Conservation (phyloP, 108 stramenopile genomes). For the Seminavis robusta region DNA sequence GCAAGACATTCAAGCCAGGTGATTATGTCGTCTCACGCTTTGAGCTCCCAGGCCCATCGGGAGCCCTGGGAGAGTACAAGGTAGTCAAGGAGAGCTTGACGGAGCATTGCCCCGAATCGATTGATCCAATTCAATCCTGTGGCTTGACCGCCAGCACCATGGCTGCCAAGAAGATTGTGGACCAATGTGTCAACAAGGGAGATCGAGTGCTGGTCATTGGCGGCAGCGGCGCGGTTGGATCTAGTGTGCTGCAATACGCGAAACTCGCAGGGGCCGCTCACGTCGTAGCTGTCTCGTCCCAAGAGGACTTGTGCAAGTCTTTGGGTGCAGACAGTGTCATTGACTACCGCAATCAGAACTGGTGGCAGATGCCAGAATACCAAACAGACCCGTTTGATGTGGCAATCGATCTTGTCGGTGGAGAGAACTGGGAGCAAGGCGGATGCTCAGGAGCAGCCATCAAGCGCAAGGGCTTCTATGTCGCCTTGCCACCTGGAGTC, state of each 20-base stretch:
- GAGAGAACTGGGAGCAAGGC: constrained; percentile 33
- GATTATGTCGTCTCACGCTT: constrained; percentile 21
- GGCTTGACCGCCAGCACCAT: constrained; percentile 20
- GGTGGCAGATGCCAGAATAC: no score
- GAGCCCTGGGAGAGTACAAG: constrained; percentile 44
- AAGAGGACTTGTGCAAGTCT: constrained; percentile 23
- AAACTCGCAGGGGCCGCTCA: constrained; percentile 29
- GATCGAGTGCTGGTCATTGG: constrained; percentile 50
- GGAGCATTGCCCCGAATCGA: constrained; percentile 16
- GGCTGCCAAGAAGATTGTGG: constrained; percentile 14
- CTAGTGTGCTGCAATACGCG: constrained; percentile 30
- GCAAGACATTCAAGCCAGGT: constrained; percentile 1
- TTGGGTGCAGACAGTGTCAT: constrained; percentile 49
- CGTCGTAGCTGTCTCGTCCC: constrained; percentile 33
- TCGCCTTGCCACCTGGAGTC: no score
- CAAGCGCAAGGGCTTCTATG: no score
- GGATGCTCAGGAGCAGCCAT: no score
- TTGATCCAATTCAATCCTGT: constrained; percentile 10
- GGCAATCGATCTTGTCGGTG: constrained; percentile 46
- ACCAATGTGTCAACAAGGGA: constrained; percentile 23
- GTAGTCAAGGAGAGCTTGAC: constrained; percentile 22
- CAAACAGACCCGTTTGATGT: constrained; percentile 40
- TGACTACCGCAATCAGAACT: constrained; percentile 41
- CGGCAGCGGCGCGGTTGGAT: constrained; percentile 52
- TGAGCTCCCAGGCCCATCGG: constrained; percentile 30